Evolutionary conservation across 805 yeast genomes (phyloP), one percentile per base, ranked within the genome.

Genomic region (Saccharomycopsis sp.): DNA sequence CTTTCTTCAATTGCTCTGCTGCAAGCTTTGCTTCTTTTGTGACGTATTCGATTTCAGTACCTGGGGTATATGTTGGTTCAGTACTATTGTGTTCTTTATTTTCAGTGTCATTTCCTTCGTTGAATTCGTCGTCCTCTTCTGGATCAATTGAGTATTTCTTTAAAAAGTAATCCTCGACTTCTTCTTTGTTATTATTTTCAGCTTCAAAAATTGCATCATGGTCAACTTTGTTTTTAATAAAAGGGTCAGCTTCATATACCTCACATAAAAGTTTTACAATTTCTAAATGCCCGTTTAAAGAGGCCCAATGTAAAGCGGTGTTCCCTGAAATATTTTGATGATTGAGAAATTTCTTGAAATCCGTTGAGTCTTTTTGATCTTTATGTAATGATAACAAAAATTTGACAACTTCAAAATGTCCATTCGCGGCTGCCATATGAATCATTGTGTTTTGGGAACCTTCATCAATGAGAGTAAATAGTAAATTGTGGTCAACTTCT

Each of bases 361-460:
- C 69, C 25, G 57, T 64, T 5, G 41, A 37, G 2, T 47, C 39
- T 5, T 36, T 30, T 19, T 47, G 41, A 25, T 63, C 57, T 1
- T 69, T 52, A 3, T 77, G 43, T 21, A 74, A 53, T 0, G 71
- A 62, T 25, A 86, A 54, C 20, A 87, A 57, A 51, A 70, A 81
- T 51, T 71, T 60, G 20, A 83, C 72, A 3, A 78, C 74, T 23
- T 78, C 87, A 3, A 64, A 48, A 56, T 89, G 94, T 1, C 96
- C 98, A 60, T 92, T 92, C 21, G 94, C 98, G 19, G 94, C 78
- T 0, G 97, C 96, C 88, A 85, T 84, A 57, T 92, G 99, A 37
- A 92, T 62, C 5, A 95, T 81, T 0, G 95, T 84, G 38, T 83
- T 74, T 30, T 68, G 57, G 2, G 40, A 69, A 39, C 58, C 64